Base-by-base conservation (phyloP, 2,329 filamentous ascomycete species). In the Penicillium nordicum region DNA sequence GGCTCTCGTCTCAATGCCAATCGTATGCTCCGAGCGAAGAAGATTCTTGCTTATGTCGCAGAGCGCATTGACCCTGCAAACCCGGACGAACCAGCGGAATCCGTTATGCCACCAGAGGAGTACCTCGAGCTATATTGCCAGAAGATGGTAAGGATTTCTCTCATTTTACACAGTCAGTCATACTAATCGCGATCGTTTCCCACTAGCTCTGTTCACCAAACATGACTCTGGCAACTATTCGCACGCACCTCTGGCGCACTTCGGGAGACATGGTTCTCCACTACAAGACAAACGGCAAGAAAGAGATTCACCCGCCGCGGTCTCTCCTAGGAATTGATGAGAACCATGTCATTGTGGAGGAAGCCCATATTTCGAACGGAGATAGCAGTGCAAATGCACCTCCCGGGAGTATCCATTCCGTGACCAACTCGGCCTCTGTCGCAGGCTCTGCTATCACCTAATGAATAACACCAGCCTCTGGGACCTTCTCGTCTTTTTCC, bases 61-160 rank as follows among this genome's bases (percentile, higher is more conserved):
- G 94, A 99, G 74, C 84, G 92, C 53, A 93, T 99, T 56, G 93
- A 97, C 65, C 81, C 84, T 8, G 81, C 80, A 4, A 74, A 81
- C n/a, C 78, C 82, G 0, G 80, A 86, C 48, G 81, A 85, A 50
- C 77, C 80, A 4, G 83, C 86, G 48, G 77, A 82, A 10, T 78
- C 84, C 50, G 79, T 78, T 3, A 76, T 95, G 69, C 87, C 84
- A 67, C 90, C 93, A 1, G 93, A 97, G 71, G 91, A 97, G 69
- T 97, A 97, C 75, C 78, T 99, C 32, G 94, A 99, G 72, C 78
- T 99, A 48, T 96, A 96, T 72, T 97, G 94, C 74, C 92, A 97
- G 70, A 89, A 92, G 53, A 89, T 92, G 81, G 92, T 94, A 76
- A 70, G 85, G 77, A 43, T 5, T 27, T 18, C 32, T 21, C 14